phyloP scores from a whole-genome alignment of 1,139 yeast genomes.

The Geotrichum macrosporum region DNA sequence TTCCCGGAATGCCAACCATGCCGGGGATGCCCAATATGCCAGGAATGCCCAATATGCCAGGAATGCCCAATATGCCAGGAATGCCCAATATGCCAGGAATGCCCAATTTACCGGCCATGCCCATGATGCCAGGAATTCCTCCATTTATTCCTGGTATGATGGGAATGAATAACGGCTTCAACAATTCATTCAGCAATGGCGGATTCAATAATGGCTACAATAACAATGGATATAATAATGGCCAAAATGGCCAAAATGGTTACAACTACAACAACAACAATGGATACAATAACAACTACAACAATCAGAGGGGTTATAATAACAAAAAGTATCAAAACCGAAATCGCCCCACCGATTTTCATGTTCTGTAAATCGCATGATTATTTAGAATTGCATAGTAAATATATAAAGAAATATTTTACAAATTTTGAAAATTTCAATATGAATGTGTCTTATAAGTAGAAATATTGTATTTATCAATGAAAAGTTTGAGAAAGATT shows the following conservation, averaged over 20 bases:
- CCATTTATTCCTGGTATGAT: slow-evolving; percentile 17
- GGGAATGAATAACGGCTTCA: slow-evolving; percentile 8
- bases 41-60: slow-evolving; percentile 25
- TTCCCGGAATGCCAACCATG: slow-evolving; percentile 27
- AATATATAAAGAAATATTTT: too few relatives aligned
- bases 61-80: slow-evolving; percentile 17
- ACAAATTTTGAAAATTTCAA: too few relatives aligned
- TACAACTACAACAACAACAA: slow-evolving; percentile 4
- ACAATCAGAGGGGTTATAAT: slow-evolving; percentile 7
- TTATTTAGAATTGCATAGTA: not conserved
- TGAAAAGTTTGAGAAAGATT: too few relatives aligned
- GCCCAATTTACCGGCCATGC: too few relatives aligned
- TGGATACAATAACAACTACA: not conserved
- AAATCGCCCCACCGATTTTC: slow-evolving; percentile 14
- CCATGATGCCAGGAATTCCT: slow-evolving; percentile 6
- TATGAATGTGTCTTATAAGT: too few relatives aligned
- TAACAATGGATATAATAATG: slow-evolving; percentile 5
- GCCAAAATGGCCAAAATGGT: slow-evolving; percentile 9
- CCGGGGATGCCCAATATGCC: slow-evolving; percentile 24
- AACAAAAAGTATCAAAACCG: slow-evolving; percentile 12
- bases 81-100: slow-evolving; percentile 15
- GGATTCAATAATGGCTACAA: slow-evolving; percentile 1
- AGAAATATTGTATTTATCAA: too few relatives aligned
- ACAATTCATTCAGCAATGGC: slow-evolving; percentile 3
- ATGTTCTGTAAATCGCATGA: slow-evolving; percentile 14